phyloP scores from a whole-genome alignment of 2,329 filamentous ascomycete species.

The Chaetomium sp. region DNA sequence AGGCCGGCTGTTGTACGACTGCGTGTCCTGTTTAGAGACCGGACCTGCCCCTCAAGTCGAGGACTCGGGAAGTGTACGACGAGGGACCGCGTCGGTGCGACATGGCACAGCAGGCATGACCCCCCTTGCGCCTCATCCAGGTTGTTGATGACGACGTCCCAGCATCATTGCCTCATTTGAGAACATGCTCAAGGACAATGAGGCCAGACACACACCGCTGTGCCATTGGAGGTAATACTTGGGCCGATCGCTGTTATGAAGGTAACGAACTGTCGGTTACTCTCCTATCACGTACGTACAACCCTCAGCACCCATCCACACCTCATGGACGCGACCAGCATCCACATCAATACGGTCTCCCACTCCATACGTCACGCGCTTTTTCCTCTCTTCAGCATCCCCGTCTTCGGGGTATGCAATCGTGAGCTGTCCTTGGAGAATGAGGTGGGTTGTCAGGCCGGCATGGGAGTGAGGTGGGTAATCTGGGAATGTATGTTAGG shows the following conservation, averaged over 20 bases:
- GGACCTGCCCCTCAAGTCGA: background rate
- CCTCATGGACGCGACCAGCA: conserved; percentile 65
- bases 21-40: background rate
- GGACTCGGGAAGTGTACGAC: background rate
- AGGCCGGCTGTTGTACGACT: too few species aligned
- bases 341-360: conserved; percentile 69
- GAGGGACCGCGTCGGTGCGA: background rate
- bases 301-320: conserved; percentile 66
- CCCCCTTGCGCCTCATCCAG: conserved; percentile 46
- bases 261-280: conserved; percentile 40
- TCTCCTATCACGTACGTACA: conserved; percentile 70
- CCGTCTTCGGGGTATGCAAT: conserved; percentile 66
- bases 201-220: too few species aligned
- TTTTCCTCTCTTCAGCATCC: conserved; percentile 51
- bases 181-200: too few species aligned
- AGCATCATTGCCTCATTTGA: too few species aligned
- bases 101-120: conserved; percentile 36
- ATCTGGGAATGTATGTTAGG: conserved; percentile 40
- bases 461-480: conserved; percentile 69
- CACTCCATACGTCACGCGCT: conserved; percentile 52
- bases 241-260: too few species aligned
- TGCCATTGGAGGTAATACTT: too few species aligned
- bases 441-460: conserved; percentile 68
- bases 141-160: too few species aligned
- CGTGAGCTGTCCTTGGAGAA: conserved; percentile 65